Conservation (phyloP, 495 filamentous ascomycete genomes). For the Copromyces sp. region DNA sequence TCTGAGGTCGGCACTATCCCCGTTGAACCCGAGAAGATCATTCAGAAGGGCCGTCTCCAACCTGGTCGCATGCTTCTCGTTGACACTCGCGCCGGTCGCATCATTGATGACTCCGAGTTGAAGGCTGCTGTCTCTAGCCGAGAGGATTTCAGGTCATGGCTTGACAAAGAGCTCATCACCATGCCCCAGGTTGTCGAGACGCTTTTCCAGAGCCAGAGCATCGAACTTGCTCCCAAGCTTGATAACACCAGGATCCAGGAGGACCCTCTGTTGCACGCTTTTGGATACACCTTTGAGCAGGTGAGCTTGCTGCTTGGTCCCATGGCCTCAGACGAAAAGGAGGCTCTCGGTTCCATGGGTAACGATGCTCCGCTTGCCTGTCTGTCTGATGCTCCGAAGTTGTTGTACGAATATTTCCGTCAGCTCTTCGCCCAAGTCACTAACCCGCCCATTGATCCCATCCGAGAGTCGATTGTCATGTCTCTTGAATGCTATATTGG, state of each 20-base stretch:
- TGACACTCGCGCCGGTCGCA: slow-evolving; percentile 88
- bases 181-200: slow-evolving; percentile 58
- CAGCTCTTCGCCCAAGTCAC: slow-evolving; percentile 99
- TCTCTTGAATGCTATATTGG: slow-evolving; percentile 96
- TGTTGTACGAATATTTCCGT: slow-evolving; percentile 97
- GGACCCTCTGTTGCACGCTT: slow-evolving; percentile 76
- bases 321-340: slow-evolving; percentile 98
- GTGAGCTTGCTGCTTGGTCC: slow-evolving; percentile 88
- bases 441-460: slow-evolving; percentile 97
- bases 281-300: slow-evolving; percentile 96
- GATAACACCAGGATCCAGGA: slow-evolving; percentile 70
- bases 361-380: slow-evolving; percentile 96
- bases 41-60: slow-evolving; percentile 92
- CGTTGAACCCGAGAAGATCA: slow-evolving; percentile 79
- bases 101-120: slow-evolving; percentile 91
- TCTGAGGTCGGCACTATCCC: slow-evolving; percentile 95
- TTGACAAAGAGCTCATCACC: slow-evolving; percentile 78
- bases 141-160: slow-evolving; percentile 79
- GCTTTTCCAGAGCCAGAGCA: slow-evolving; percentile 30
- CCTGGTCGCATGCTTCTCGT: slow-evolving; percentile 97
- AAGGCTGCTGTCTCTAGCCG: slow-evolving; percentile 81
- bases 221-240: slow-evolving; percentile 55
- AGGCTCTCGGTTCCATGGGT: slow-evolving; percentile 98
- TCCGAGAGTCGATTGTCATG: slow-evolving; percentile 98
- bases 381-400: slow-evolving; percentile 76